phyloP scores from a whole-genome alignment of 257 asterid species.

The Solanum habrochaites region DNA sequence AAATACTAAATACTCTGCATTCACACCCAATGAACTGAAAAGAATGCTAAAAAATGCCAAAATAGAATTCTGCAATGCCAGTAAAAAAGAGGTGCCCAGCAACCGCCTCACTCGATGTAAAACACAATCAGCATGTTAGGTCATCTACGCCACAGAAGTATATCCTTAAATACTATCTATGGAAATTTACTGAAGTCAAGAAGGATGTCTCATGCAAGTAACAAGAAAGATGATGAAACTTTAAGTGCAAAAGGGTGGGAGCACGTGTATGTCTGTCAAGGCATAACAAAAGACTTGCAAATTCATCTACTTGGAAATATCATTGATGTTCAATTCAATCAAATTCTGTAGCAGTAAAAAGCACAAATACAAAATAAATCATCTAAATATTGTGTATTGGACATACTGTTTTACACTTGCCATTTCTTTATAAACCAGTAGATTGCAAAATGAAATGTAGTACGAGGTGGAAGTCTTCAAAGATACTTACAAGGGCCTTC shows the following conservation, averaged over 20 bases:
- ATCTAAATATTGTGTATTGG: constrained; percentile 10
- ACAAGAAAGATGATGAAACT: neutral
- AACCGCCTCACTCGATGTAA: neutral
- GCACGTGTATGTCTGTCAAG: neutral
- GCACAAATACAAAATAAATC: neutral
- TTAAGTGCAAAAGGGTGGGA: neutral
- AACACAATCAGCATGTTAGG: neutral
- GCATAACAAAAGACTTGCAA: neutral
- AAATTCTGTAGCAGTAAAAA: neutral
- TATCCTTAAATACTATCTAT: neutral
- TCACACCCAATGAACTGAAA: neutral
- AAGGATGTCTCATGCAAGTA: neutral
- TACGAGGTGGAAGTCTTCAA: neutral
- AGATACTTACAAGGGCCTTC: constrained; percentile 2
- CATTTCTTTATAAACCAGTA: constrained; percentile 3
- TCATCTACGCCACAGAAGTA: neutral
- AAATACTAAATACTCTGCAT: neutral
- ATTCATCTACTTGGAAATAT: neutral
- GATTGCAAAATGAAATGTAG: constrained; percentile 1
- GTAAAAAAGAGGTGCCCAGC: neutral
- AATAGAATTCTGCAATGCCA: neutral
- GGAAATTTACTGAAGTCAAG: neutral
- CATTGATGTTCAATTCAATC: neutral
- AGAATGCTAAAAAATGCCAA: neutral
- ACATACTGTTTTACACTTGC: constrained; percentile 5